Evolutionary conservation across 306 rosid genomes (phyloP), one percentile per base, ranked within the genome.

Genomic region (Sesbania bispinosa): DNA sequence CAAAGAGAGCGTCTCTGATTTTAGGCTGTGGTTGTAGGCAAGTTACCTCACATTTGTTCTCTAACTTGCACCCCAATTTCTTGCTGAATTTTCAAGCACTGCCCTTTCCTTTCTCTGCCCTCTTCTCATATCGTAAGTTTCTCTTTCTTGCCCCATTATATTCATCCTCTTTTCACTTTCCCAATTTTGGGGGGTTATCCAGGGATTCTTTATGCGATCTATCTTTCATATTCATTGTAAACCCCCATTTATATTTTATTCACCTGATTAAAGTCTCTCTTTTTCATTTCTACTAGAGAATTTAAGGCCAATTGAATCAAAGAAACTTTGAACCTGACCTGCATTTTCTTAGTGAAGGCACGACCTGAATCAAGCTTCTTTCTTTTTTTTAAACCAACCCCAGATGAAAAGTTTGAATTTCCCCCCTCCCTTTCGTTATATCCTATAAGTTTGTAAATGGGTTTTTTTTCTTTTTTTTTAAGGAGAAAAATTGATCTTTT

Each of bases 41-140:
- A 42, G 18, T 18, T 21, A 20, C 73, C 76, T 63, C 36, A 30
- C 78, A 70, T 75, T 21, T n/a, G n/a, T n/a, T n/a, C n/a, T n/a
- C n/a, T n/a, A n/a, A n/a, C n/a, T n/a, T 45, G 8, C 10, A 11
- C 65, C 57, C 72, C 29, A 30, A 21, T 0, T 51, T 41, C 10
- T 80, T 63, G 11, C 47, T 76, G 23, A 75, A 70, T 62, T 76
- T 55, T 70, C 74, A 75, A 46, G 3, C 24, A 2, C 13, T 69
- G 1, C 50, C 81, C 71, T 62, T 30, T 41, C 53, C 4, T 10
- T 21, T 42, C 35, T 24, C 26, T 11, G 23, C 39, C 48, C 13
- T 32, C 60, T 54, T 75, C 73, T 67, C 32, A 7, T 58, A 5
- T 62, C n/a, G 66, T 67, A 42, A 52, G 62, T 55, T 62, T 29